Conservation (phyloP, 225 moss, liverwort and hornwort species). For the Polytrichum formosum region DNA sequence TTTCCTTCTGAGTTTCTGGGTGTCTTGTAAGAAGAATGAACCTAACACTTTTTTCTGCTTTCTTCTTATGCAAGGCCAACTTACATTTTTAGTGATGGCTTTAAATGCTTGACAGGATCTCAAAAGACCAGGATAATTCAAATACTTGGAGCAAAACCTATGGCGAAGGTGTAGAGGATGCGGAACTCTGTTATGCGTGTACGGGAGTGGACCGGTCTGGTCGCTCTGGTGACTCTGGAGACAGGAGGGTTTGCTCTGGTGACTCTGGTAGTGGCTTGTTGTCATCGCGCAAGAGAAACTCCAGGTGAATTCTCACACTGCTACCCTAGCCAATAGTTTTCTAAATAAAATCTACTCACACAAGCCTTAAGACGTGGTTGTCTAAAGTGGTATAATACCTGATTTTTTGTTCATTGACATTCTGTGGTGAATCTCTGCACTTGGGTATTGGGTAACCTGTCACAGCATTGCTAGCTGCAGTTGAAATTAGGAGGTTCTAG, state of each 20-base stretch:
- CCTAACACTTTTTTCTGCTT: too few species aligned
- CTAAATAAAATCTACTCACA: too few species aligned
- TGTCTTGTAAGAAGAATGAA: too few species aligned
- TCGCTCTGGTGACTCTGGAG: neutral
- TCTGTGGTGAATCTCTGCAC: neutral
- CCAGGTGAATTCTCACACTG: slow-evolving; percentile 6
- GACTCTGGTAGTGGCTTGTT: neutral
- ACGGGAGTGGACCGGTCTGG: slow-evolving; percentile 6
- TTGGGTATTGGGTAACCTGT: neutral
- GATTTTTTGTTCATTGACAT: neutral
- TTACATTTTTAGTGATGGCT: too few species aligned
- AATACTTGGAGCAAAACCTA: slow-evolving; percentile 11
- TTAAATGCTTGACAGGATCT: slow-evolving; percentile 1
- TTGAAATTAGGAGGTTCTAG: too few species aligned
- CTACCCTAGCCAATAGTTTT: neutral
- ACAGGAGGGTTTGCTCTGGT: slow-evolving; percentile 4
- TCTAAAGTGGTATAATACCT: neutral
- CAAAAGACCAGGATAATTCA: slow-evolving; percentile 11
- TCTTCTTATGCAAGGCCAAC: too few species aligned
- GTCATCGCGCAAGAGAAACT: slow-evolving; percentile 8
- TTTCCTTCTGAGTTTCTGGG: too few species aligned
- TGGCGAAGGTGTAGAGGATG: slow-evolving; percentile 12
- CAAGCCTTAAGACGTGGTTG: too few species aligned
- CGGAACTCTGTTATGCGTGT: slow-evolving; percentile 13
- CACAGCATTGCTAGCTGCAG: neutral